A percentile compares a stretch with the other conserved stretches of the same genome.
Evolutionary conservation across 768 basidiomycete genomes (phyloP).

Genomic region (Postia placenta): DNA sequence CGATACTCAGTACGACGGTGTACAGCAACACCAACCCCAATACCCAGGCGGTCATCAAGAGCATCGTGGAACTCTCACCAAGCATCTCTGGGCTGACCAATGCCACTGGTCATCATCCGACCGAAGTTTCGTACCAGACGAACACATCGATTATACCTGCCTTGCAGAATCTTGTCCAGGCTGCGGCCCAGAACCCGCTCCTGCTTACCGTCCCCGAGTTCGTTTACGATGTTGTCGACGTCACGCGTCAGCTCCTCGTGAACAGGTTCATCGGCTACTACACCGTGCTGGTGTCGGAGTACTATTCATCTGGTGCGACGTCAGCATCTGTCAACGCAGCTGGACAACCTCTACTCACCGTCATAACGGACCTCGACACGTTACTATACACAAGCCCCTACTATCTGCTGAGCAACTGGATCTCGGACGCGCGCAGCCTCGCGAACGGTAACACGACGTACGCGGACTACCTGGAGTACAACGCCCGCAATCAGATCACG

Average conservation of each 20-base stretch:
- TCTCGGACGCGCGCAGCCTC: constrained; percentile 27
- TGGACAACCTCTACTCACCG: constrained; percentile 22
- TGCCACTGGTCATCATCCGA: constrained; percentile 26
- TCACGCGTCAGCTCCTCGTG: constrained; percentile 33
- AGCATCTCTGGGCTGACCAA: constrained; percentile 28
- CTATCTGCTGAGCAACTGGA: constrained; percentile 32
- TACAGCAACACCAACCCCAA: constrained; percentile 31
- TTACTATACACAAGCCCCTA: constrained; percentile 27
- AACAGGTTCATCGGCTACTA: constrained; percentile 33
- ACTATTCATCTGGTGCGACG: constrained; percentile 18
- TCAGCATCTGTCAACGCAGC: constrained; percentile 18
- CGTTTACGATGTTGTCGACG: constrained; percentile 33
- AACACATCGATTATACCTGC: constrained; percentile 23
- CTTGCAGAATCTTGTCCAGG: constrained; percentile 17
- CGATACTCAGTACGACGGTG: constrained; percentile 30
- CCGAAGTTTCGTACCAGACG: constrained; percentile 31
- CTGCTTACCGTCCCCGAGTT: constrained; percentile 28
- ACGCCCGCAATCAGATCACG: constrained; percentile 37
- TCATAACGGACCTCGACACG: constrained; percentile 29
- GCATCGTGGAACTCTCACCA: constrained; percentile 32
- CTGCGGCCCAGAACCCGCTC: constrained; percentile 4
- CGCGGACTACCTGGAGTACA: constrained; percentile 30
- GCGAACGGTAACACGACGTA: constrained; percentile 25
- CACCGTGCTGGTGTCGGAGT: constrained; percentile 23
- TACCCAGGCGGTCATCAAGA: constrained; percentile 30